phyloP scores from a whole-genome alignment of 1,139 yeast species.

The Taphrina wiesneri region DNA sequence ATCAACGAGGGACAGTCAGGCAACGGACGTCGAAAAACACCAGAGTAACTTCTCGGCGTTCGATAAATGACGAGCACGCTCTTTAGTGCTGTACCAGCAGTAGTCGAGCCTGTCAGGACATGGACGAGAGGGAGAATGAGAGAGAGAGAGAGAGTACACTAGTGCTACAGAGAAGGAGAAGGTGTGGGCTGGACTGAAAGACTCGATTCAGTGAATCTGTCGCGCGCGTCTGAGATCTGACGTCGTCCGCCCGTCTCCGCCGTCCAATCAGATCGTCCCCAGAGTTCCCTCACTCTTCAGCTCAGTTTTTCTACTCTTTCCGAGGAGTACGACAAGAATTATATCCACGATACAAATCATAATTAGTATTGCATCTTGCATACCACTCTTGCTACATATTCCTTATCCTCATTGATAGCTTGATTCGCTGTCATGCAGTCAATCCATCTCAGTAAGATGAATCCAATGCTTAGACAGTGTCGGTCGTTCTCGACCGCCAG shows the following conservation, averaged over 20 bases:
- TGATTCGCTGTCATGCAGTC: too few species aligned
- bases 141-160: not conserved
- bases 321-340: not conserved
- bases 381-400: too few species aligned
- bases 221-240: not conserved
- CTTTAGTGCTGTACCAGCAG: too few species aligned
- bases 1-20: not conserved
- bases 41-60: not conserved
- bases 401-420: too few species aligned
- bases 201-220: not conserved
- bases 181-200: not conserved
- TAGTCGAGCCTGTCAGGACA: not conserved
- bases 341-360: too few species aligned
- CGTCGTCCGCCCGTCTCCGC: not conserved
- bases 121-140: too few species aligned
- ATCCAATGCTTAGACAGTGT: not conserved
- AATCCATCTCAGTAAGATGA: too few species aligned
- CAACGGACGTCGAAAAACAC: not conserved
- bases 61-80: not conserved
- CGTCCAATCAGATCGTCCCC: not conserved
- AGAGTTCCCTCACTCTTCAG: not conserved
- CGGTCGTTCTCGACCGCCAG: conserved; percentile 18
- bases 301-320: not conserved
- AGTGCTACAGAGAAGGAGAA: not conserved
- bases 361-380: too few species aligned